Evolutionary conservation across 2,329 filamentous ascomycete genomes (phyloP).

Genomic region (Ascochyta fabae): DNA sequence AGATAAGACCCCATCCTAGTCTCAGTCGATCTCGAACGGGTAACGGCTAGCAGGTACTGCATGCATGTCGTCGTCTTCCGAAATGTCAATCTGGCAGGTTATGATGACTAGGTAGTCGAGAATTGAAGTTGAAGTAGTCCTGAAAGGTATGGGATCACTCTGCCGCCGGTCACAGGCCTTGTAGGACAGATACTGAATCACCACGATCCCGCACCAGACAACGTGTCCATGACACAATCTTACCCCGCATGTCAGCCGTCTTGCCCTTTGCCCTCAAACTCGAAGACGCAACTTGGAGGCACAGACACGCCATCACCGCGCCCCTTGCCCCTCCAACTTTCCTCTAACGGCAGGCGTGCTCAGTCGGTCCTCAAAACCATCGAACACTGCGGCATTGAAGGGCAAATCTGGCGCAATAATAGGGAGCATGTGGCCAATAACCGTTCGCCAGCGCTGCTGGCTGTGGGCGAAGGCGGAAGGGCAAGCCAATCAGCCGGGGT

Average conservation of each 20-base stretch:
- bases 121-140: too few relatives aligned
- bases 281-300: conserved; percentile 7
- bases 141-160: not conserved
- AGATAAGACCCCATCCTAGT: conserved; percentile 5
- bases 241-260: conserved; percentile 2
- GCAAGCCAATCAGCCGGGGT: conserved; percentile 7
- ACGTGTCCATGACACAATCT: not conserved
- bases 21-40: not conserved
- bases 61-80: not conserved
- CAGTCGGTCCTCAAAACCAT: conserved; percentile 6
- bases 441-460: not conserved
- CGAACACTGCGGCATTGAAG: conserved; percentile 11
- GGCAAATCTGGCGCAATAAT: conserved; percentile 12
- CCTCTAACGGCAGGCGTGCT: conserved; percentile 17
- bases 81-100: not conserved
- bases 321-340: conserved; percentile 5
- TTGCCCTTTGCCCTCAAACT: not conserved
- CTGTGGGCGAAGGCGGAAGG: conserved; percentile 4
- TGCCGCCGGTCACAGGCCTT: not conserved
- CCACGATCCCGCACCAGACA: not conserved
- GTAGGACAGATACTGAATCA: not conserved
- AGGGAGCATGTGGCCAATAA: conserved; percentile 5
- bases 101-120: not conserved
- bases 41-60: not conserved
- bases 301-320: conserved; percentile 9